Evolutionary conservation across 2,329 filamentous ascomycete genomes (phyloP), one percentile per base, ranked within the genome.

Genomic region (Pestalotiopsis sp.): DNA sequence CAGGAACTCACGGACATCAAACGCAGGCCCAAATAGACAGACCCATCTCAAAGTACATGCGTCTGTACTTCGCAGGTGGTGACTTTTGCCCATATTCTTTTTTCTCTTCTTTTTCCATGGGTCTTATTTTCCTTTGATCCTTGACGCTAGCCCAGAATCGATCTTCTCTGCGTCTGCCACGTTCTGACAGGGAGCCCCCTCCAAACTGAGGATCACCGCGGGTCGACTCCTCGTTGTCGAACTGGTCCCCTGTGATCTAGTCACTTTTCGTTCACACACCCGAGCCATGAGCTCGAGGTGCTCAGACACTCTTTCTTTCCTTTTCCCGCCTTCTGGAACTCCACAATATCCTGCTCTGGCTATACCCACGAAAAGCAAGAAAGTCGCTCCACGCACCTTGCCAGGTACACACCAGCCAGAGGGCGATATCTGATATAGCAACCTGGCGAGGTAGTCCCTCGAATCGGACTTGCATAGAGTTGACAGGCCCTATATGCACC

Each of bases 151-250:
- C 31, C 65, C 66, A 62, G 39, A 52, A 63, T 69, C 41, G 62
- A 66, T 66, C 63, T 67, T 38, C 64, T 66, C 66, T 67, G 66
- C 58, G 36, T 65, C 61, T 68, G 60, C 67, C 69, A 70, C 69
- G 66, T 70, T 70, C 66, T 70, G 66, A 68, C 62, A 67, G 67
- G 63, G 66, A 65, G 61, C 59, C 61, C 60, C 62, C 56, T 60
- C 27, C 64, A 57, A 64, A 68, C 62, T 65, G 63, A 63, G 41
- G 69, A 70, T 70, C 69, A 62, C 69, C 66, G 59, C 52, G 56
- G 66, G 66, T 68, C 66, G 39, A 56, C 57, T 31, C 63, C 69
- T 68, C 45, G 25, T 62, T 66, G 36, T 58, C 52, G 65, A 52
- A 52, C 45, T 39, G 66, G 41, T 56, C 41, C 66, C 66, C 67